Percentiles rank a stretch among this genome's conserved stretches.
phyloP scores from a whole-genome alignment of 352 stramenopile genomes.

The Paralagenidium karlingii region DNA sequence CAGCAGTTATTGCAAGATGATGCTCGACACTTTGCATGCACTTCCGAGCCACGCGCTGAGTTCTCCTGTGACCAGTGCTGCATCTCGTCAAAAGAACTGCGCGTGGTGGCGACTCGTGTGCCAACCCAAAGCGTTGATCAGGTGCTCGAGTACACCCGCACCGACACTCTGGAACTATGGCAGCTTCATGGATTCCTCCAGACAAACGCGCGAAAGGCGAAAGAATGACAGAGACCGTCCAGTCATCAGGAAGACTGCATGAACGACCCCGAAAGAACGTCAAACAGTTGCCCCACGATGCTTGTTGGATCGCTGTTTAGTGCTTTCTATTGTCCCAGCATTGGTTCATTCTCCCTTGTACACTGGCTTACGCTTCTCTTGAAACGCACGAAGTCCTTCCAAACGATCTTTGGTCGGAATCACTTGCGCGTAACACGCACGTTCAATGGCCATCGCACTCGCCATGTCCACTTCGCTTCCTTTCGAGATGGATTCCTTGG shows the following conservation, averaged over 20 bases:
- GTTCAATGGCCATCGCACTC: conserved; percentile 85
- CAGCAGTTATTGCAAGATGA: no score
- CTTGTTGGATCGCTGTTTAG: no score
- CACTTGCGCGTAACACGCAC: conserved; percentile 84
- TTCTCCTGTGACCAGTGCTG: not conserved
- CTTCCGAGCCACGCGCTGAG: no score
- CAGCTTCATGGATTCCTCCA: not conserved
- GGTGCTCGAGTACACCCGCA: not conserved
- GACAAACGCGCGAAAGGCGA: no score
- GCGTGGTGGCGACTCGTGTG: not conserved
- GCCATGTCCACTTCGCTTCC: conserved; percentile 77
- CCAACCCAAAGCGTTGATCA: not conserved
- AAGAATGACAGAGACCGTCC: no score
- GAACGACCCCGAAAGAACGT: no score
- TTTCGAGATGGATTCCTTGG: conserved; percentile 81
- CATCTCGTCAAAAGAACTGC: not conserved
- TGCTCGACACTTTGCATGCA: no score
- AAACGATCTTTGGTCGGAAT: conserved; percentile 88
- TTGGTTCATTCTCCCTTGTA: conserved; percentile 88
- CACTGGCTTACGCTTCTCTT: conserved; percentile 84
- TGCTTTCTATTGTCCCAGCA: no score
- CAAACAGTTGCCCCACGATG: no score
- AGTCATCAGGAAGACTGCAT: no score
- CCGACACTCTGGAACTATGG: not conserved
- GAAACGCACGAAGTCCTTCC: conserved; percentile 87